phyloP scores from a whole-genome alignment of 768 basidiomycete species.

The Suillus paluster region DNA sequence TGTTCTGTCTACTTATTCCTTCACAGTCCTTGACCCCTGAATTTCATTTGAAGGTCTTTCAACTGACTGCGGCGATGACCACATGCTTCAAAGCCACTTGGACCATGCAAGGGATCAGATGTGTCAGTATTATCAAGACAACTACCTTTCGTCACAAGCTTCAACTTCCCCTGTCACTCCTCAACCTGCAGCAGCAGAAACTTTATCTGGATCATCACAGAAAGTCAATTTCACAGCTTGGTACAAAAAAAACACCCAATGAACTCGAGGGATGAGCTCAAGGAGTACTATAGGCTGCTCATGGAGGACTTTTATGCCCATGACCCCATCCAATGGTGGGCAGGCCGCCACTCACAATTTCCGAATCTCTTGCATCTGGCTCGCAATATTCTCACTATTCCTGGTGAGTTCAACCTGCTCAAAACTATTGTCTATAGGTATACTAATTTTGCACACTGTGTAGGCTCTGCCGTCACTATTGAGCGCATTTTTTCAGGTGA shows the following conservation, averaged over 20 bases:
- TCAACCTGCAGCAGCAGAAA: background rate
- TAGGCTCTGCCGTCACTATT: background rate
- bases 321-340: constrained; percentile 1
- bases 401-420: background rate
- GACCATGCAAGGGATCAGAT: background rate
- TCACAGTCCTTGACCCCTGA: background rate
- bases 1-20: background rate
- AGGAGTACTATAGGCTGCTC: background rate
- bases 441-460: background rate
- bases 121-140: background rate
- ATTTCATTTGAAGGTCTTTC: background rate
- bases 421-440: background rate
- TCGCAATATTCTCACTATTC: background rate
- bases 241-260: background rate
- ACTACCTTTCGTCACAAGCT: background rate
- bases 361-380: background rate
- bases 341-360: background rate
- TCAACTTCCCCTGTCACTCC: background rate
- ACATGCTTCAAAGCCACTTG: background rate
- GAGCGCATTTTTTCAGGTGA: background rate
- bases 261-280: background rate
- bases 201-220: background rate
- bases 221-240: background rate
- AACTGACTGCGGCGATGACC: background rate
- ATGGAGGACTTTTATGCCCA: background rate